Base-by-base conservation (phyloP, 805 yeast genomes). In the Lipomyces mesembrius region DNA sequence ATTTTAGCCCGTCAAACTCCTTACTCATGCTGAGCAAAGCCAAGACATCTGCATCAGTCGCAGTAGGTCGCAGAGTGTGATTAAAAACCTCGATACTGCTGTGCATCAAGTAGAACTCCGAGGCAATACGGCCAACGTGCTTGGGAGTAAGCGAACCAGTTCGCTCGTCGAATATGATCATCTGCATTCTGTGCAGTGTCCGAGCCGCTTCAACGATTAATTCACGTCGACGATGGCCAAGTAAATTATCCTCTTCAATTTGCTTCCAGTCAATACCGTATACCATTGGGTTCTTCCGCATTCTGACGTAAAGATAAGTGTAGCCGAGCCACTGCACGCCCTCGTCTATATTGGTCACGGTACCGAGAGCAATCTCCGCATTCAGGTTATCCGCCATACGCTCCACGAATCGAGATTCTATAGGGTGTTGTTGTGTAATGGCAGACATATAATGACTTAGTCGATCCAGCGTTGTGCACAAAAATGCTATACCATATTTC, bases 311-410 rank as follows among this genome's bases (percentile, higher is more conserved):
- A 85, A 95, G 82, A 75, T 95, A 95, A 0, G 99, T 95, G 74
- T 96, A 95, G 2, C 99, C 98, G n/a, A 95, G 81, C 99, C 99
- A 95, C 70, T 88, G 91, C 0, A 95, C 89, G 64, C 93, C 99
- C 79, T 95, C 99, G 37, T 91, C 96, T 11, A 95, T 87, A 74
- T 89, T 93, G 0, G 98, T 92, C 1, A 95, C 98, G 0, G 96
- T 93, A 1, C 99, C 99, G 22, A 95, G 78, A 0, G 98, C 89
- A 27, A 96, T 92, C 76, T 95, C 99, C 0, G 99, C 99, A 77
- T 96, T 96, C 75, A 95, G 81, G 72, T 94, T 95, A 75, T 95
- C 99, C 22, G 91, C 92, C 37, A 95, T 78, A 74, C 91, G 91
- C 0, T 85, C 87, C 64, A 88, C 83, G 52, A 95, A 81, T 68